Evolutionary conservation across 2,329 filamentous ascomycete species (phyloP).

Genomic region (Beauveria australis): DNA sequence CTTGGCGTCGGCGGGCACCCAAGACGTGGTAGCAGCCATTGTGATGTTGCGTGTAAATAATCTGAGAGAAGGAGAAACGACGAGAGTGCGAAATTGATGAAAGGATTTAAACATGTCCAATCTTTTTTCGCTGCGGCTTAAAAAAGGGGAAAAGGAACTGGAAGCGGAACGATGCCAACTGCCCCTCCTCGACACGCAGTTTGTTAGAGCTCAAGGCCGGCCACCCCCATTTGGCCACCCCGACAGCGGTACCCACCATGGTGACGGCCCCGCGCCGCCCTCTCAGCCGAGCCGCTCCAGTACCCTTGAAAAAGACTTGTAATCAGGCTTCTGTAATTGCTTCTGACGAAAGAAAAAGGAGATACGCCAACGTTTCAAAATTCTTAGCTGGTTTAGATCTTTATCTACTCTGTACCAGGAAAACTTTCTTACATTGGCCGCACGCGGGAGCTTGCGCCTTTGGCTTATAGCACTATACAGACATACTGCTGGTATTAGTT

Average conservation of each 20-base stretch:
- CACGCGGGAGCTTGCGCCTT: too few species aligned
- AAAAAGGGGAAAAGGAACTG: background rate
- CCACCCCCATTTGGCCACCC: conserved; percentile 4
- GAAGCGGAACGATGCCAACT: background rate
- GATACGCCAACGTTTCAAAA: too few species aligned
- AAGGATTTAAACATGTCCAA: background rate
- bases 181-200: background rate
- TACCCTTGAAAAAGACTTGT: background rate
- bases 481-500: too few species aligned
- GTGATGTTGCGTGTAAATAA: background rate
- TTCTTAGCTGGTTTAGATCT: too few species aligned
- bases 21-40: conserved; percentile 10
- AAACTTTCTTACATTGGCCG: too few species aligned
- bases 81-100: background rate
- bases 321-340: too few species aligned
- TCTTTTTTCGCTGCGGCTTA: background rate
- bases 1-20: conserved; percentile 12
- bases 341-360: too few species aligned
- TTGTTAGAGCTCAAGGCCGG: background rate
- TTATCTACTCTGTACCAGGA: too few species aligned
- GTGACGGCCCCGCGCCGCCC: background rate
- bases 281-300: background rate
- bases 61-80: background rate
- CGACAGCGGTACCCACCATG: background rate
- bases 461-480: too few species aligned